Conservation (phyloP, 1,284 basidiomycete species). For the Ustilago nuda region DNA sequence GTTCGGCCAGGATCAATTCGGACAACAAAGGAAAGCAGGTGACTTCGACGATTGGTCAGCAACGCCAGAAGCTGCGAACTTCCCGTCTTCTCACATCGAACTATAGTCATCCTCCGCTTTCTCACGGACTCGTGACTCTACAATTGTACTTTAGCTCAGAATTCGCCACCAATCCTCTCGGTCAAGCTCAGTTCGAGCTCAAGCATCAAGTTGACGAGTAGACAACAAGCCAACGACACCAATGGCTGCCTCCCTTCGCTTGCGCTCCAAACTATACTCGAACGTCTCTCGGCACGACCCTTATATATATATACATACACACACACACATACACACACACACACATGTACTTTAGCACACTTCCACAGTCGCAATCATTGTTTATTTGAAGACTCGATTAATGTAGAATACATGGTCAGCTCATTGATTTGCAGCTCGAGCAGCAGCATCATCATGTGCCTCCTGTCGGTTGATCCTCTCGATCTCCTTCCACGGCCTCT, state of each 20-base stretch:
- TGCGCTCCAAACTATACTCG: no score
- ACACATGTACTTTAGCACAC: constrained; percentile 3
- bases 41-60: constrained; percentile 46
- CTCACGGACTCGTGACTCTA: no score
- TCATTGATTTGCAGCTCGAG: constrained; percentile 15
- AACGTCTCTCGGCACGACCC: no score
- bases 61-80: constrained; percentile 9
- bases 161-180: no score
- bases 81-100: constrained; percentile 15
- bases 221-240: no score
- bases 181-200: no score
- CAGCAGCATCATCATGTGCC: constrained; percentile 15
- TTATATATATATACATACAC: no score
- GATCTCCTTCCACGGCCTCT: constrained; percentile 47
- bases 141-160: no score
- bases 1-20: not conserved
- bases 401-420: not conserved
- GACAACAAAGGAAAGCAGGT: constrained; percentile 19
- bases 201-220: no score
- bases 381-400: not conserved
- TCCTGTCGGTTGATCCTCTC: constrained; percentile 33
- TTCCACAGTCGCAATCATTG: not conserved
- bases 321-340: not conserved
- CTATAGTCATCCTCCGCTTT: not conserved
- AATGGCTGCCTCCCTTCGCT: no score